Evolutionary conservation across 2,329 filamentous ascomycete genomes (phyloP).

Genomic region (Fusarium agapanthi): DNA sequence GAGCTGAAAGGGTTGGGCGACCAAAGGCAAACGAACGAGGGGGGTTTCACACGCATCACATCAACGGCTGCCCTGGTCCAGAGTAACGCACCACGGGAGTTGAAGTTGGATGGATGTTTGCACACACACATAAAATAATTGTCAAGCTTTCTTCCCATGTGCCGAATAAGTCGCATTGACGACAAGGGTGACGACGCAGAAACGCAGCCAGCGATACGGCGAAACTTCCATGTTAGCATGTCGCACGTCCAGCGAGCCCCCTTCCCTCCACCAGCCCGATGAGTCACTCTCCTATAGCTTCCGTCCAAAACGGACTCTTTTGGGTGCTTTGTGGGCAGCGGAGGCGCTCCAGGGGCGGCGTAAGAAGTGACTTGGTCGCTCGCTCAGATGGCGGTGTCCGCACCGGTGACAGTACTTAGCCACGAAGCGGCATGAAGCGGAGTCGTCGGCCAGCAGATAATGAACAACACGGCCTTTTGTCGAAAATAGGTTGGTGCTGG

Average conservation of each 20-base stretch:
- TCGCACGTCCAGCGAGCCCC: constrained; percentile 7
- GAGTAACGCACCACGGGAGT: constrained; percentile 35
- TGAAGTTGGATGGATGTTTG: constrained; percentile 18
- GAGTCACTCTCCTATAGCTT: constrained; percentile 33
- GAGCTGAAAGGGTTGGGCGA: constrained; percentile 25
- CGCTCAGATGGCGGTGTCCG: constrained; percentile 32
- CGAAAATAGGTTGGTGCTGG: constrained; percentile 7
- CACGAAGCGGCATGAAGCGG: constrained; percentile 33
- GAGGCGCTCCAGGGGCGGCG: constrained; percentile 28
- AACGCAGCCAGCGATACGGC: constrained; percentile 16
- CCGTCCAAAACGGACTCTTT: constrained; percentile 23
- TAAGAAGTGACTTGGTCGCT: constrained; percentile 20
- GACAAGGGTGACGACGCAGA: constrained; percentile 21
- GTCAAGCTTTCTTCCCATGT: constrained; percentile 30
- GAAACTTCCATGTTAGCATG: constrained; percentile 14
- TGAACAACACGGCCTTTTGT: constrained; percentile 21
- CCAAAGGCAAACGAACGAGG: constrained; percentile 29
- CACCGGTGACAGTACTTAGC: constrained; percentile 35
- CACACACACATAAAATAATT: constrained; percentile 19
- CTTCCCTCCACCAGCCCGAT: constrained; percentile 31
- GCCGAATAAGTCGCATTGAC: constrained; percentile 35
- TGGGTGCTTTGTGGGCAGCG: constrained; percentile 28
- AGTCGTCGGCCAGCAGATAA: constrained; percentile 29
- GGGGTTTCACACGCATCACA: constrained; percentile 13
- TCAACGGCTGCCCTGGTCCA: constrained; percentile 6